Evolutionary conservation across 192 early-diverging fungal species (phyloP).

Genomic region (Paraglomus brasilianum): DNA sequence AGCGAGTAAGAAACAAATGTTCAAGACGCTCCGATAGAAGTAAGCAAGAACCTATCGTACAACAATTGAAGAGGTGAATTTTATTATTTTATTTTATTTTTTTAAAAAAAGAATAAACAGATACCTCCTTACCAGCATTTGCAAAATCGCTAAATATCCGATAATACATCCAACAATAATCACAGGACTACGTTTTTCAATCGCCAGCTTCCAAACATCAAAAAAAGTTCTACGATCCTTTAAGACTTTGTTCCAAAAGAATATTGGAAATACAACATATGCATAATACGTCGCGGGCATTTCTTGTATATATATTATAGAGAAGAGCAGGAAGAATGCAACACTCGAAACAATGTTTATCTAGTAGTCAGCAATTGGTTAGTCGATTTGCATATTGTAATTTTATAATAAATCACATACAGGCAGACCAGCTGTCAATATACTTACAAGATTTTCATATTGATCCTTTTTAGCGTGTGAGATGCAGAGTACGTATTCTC

Average conservation of each 20-base stretch:
- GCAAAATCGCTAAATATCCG: slow-evolving; percentile 66
- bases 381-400: not conserved
- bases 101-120: not conserved
- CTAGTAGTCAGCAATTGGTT: not conserved
- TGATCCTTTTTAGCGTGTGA: no score
- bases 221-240: slow-evolving; percentile 38
- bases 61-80: not conserved
- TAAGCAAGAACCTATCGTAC: slow-evolving; percentile 73
- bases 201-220: slow-evolving; percentile 29
- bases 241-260: slow-evolving; percentile 75
- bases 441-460: no score
- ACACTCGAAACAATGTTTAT: slow-evolving; percentile 43
- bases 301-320: slow-evolving; percentile 70
- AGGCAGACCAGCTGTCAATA: not conserved
- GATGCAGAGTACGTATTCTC: slow-evolving; percentile 65
- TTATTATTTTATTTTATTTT: not conserved
- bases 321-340: slow-evolving; percentile 44
- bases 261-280: slow-evolving; percentile 82
- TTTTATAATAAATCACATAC: not conserved
- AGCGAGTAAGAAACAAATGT: slow-evolving; percentile 59
- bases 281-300: slow-evolving; percentile 86
- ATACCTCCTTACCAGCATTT: slow-evolving; percentile 67
- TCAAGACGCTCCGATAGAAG: slow-evolving; percentile 73
- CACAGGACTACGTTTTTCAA: slow-evolving; percentile 30
- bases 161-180: slow-evolving; percentile 39